phyloP scores from a whole-genome alignment of 2,329 filamentous ascomycete genomes.

The Arachnomyces sp. region DNA sequence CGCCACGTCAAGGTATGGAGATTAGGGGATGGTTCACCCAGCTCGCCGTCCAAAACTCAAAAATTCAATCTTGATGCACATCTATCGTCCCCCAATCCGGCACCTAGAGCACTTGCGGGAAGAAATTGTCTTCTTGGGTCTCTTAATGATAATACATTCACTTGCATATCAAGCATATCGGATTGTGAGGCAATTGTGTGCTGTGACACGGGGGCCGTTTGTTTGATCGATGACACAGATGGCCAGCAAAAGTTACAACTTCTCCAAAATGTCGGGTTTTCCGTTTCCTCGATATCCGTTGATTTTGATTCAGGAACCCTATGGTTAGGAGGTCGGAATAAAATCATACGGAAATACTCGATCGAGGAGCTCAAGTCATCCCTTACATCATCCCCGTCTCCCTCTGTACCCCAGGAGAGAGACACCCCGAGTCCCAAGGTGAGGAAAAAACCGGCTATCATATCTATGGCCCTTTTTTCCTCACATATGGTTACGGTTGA shows the following conservation, averaged over 20 bases:
- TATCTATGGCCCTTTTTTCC: slow-evolving; percentile 61
- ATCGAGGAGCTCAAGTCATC: slow-evolving; percentile 31
- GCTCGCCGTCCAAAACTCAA: slow-evolving; percentile 54
- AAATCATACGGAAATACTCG: slow-evolving; percentile 43
- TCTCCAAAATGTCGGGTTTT: slow-evolving; percentile 58
- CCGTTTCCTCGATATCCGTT: slow-evolving; percentile 58
- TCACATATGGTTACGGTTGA: slow-evolving; percentile 68
- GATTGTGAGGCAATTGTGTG: slow-evolving; percentile 71
- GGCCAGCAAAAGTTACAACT: slow-evolving; percentile 63
- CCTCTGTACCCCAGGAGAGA: slow-evolving; percentile 18
- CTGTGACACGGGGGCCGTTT: slow-evolving; percentile 83
- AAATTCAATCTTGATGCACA: slow-evolving; percentile 39
- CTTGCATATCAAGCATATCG: slow-evolving; percentile 63
- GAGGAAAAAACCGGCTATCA: slow-evolving; percentile 38
- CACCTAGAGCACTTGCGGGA: slow-evolving; percentile 65
- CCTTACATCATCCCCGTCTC: slow-evolving; percentile 16
- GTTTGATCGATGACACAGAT: slow-evolving; percentile 69
- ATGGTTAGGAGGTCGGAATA: slow-evolving; percentile 62
- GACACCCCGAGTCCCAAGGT: slow-evolving; percentile 15
- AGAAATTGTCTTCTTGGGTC: slow-evolving; percentile 79
- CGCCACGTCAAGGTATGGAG: slow-evolving; percentile 92
- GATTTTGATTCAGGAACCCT: slow-evolving; percentile 48
- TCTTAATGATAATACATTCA: slow-evolving; percentile 77
- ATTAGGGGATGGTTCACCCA: slow-evolving; percentile 56
- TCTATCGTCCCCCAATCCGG: slow-evolving; percentile 32